These are phyloP conservation scores for Auricularia heimuer DNA, from an alignment of 768 basidiomycete genomes.

Conservation along the genomic window DNA sequence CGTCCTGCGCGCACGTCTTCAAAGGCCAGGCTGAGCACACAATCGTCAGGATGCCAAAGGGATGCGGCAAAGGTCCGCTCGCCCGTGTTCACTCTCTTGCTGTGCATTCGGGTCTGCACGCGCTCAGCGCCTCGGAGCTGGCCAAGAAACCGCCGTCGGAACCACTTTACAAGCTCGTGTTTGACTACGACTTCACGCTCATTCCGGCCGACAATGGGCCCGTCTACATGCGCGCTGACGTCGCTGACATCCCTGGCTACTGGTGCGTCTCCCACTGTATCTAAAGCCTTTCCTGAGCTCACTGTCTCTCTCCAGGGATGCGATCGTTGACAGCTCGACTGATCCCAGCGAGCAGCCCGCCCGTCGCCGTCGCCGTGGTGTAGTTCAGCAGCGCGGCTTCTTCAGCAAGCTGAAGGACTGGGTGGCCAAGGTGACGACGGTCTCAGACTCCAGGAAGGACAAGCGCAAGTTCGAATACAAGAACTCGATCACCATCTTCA, in stretches of 20 bases:
- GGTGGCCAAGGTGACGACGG: not conserved
- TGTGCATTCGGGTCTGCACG: not conserved
- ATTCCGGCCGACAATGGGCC: slow-evolving; percentile 7
- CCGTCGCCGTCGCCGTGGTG: too few relatives aligned
- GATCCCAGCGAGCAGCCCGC: too few relatives aligned
- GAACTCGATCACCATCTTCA: not conserved
- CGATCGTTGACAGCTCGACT: not conserved
- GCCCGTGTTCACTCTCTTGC: not conserved
- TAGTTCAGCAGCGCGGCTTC: not conserved
- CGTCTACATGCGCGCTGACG: not conserved
- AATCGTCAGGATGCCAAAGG: slow-evolving; percentile 5
- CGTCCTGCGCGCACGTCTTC: slow-evolving; percentile 4
- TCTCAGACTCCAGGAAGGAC: not conserved
- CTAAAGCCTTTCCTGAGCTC: not conserved
- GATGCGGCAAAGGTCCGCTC: slow-evolving; percentile 3
- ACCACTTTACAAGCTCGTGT: not conserved
- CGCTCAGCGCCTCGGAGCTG: not conserved
- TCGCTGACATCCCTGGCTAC: slow-evolving; percentile 1
- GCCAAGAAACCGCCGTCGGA: slow-evolving; percentile 1
- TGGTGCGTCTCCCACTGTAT: not conserved
- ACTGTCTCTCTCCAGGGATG: not conserved
- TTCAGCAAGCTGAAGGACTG: not conserved
- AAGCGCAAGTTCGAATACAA: not conserved
- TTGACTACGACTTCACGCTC: slow-evolving; percentile 3
- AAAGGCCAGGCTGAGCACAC: slow-evolving; percentile 5